Base-by-base conservation (phyloP, 805 yeast genomes). In the Helenozyma baotianmanensis region DNA sequence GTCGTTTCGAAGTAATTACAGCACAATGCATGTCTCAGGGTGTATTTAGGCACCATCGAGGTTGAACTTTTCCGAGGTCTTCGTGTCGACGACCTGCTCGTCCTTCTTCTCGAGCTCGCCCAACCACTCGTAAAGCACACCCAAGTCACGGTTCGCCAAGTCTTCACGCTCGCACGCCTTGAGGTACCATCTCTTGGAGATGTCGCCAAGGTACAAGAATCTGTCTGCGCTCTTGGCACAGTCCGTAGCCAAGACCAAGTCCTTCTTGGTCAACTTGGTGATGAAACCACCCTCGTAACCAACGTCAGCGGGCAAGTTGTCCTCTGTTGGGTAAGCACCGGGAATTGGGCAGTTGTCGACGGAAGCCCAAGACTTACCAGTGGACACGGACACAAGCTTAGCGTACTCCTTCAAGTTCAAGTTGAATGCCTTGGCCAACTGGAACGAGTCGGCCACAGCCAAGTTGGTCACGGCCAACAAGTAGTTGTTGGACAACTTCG, bases 371-470 rank as follows among this genome's bases (percentile, higher is more conserved):
- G 72, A 57, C 45, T 71, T 64, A 12, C 78, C 79, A 6, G 77
- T 66, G 9, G 76, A 70, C 3, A 69, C 72, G 21, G 74, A 54
- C 12, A 74, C 74, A 35, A 73, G 58, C 30, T 70, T 65, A 18
- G 76, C 70, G 45, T 71, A 72, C 35, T 58, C 53, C 25, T 63
- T 50, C 48, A 70, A 53, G 48, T 74, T 64, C 35, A 74, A 62
- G 6, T 74, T 73, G 36, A 70, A 64, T 10, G 71, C 55, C 35
- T 60, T 59, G 15, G 79, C 79, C 38, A 74, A 56, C 38, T 69
- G 74, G 58, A 73, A 72, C 7, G 76, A 72, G 45, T 73, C 79
- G 8, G 75, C 69, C 10, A 72, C 74, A 0, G 78, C 78, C 43
- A 73, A 58, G 51, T 74, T 73, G 19, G 73, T 68, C 18, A 73